Evolutionary conservation across 768 basidiomycete species (phyloP).

Genomic region (Lyophyllum decastes): DNA sequence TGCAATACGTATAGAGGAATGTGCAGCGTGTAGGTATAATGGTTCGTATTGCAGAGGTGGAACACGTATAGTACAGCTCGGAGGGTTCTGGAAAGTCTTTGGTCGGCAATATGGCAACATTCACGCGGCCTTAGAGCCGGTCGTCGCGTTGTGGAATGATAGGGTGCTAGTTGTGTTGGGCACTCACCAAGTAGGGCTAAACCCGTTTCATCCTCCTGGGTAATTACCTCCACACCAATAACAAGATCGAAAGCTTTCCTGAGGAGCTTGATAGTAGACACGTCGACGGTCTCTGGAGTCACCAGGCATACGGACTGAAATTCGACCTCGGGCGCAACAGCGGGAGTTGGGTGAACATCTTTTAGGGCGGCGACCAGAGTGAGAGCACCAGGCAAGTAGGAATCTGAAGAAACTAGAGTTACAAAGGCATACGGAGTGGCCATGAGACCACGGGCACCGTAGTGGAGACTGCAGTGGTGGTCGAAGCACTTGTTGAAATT

Average conservation of each 20-base stretch:
- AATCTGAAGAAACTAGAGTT: conserved; percentile 89
- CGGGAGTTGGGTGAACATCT: conserved; percentile 69
- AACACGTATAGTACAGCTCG: conserved; percentile 6
- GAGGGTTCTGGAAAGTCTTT: background rate
- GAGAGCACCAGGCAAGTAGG: conserved; percentile 92
- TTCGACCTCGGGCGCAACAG: conserved; percentile 59
- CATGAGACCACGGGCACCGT: conserved; percentile 44
- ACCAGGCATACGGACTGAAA: conserved; percentile 89
- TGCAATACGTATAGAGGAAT: background rate
- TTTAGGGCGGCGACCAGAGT: conserved; percentile 82
- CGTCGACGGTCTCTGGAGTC: conserved; percentile 91
- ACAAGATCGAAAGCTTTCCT: conserved; percentile 82
- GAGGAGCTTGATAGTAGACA: conserved; percentile 76
- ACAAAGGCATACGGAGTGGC: conserved; percentile 78
- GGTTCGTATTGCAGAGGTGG: background rate
- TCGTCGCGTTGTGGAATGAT: conserved; percentile 9
- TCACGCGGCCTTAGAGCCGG: background rate
- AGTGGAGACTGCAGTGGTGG: conserved; percentile 21
- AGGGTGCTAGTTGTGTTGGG: conserved; percentile 2
- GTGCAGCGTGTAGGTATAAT: background rate
- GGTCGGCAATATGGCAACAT: background rate
- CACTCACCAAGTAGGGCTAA: conserved; percentile 82
- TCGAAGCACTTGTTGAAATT: conserved; percentile 8
- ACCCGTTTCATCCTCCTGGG: conserved; percentile 62
- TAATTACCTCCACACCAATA: conserved; percentile 89